Conservation (phyloP, 2,329 filamentous ascomycete species). For the Gnomoniopsis smithogilvyi region DNA sequence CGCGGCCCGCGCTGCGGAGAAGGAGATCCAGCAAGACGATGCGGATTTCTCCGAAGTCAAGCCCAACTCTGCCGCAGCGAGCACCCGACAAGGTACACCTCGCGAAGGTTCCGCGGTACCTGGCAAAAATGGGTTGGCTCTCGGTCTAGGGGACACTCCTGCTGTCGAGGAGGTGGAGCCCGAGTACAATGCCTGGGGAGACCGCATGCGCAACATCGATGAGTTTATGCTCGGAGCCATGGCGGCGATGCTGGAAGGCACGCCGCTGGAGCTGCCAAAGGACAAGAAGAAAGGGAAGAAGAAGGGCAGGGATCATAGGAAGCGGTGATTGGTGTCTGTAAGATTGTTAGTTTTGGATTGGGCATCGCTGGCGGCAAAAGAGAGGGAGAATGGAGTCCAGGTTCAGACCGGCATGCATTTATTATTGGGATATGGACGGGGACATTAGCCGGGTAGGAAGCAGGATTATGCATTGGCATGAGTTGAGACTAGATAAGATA, state of each 20-base stretch:
- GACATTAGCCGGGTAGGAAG: background rate
- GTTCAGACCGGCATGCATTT: background rate
- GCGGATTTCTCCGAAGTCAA: conserved; percentile 74
- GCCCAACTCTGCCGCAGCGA: conserved; percentile 49
- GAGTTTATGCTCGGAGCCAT: conserved; percentile 73
- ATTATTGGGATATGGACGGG: background rate
- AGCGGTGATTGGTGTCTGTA: conserved; percentile 32
- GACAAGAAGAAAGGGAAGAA: conserved; percentile 63
- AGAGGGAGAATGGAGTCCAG: background rate
- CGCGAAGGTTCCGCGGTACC: conserved; percentile 34
- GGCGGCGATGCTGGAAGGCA: conserved; percentile 57
- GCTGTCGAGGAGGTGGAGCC: conserved; percentile 32
- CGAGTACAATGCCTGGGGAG: conserved; percentile 59
- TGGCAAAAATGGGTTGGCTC: conserved; percentile 30
- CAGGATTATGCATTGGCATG: too few relatives aligned
- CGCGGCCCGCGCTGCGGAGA: conserved; percentile 83
- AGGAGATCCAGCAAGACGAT: conserved; percentile 83
- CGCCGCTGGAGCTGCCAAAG: conserved; percentile 59
- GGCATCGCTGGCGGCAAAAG: background rate
- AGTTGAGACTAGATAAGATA: background rate
- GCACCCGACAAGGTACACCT: conserved; percentile 49
- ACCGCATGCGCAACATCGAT: conserved; percentile 61
- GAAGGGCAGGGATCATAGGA: conserved; percentile 55
- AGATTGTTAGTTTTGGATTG: background rate
- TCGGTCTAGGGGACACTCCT: conserved; percentile 31